Evolutionary conservation across 1,284 basidiomycete genomes (phyloP).

Genomic region (Pterulicium gracile): DNA sequence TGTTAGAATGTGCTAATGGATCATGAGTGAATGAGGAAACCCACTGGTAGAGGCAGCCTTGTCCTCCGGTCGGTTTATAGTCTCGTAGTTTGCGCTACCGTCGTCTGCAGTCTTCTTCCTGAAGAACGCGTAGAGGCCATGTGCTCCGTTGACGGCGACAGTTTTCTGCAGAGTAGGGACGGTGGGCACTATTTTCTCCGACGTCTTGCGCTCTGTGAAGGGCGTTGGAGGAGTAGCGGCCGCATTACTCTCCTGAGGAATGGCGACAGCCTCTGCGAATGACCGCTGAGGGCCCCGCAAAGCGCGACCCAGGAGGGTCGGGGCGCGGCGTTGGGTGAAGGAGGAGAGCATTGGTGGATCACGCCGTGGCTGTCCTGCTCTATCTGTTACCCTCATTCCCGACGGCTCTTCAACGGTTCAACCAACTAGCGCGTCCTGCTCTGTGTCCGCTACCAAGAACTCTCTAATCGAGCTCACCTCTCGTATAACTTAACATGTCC

Average conservation of each 20-base stretch:
- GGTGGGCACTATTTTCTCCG: too few species aligned
- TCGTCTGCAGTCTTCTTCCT: slow-evolving; percentile 35
- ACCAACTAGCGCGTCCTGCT: too few species aligned
- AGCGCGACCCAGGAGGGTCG: not conserved
- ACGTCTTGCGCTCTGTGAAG: not conserved
- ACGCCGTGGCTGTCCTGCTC: not conserved
- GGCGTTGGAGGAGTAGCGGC: not conserved
- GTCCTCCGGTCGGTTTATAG: slow-evolving; percentile 12
- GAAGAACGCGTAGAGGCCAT: slow-evolving; percentile 72
- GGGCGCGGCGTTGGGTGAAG: not conserved
- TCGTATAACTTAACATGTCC: slow-evolving; percentile 40
- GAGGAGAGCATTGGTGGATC: not conserved
- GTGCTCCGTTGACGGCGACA: slow-evolving; percentile 34
- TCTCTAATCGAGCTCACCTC: not conserved
- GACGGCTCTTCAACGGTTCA: too few species aligned
- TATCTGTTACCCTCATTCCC: not conserved
- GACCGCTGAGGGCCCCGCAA: not conserved
- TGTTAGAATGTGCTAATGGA: not conserved
- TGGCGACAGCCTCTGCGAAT: not conserved
- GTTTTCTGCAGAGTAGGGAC: too few species aligned
- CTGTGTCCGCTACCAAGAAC: not conserved
- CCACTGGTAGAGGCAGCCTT: not conserved
- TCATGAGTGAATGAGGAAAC: not conserved
- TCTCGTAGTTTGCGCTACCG: slow-evolving; percentile 24
- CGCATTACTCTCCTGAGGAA: not conserved